Percentiles rank a stretch among this genome's conserved stretches.
These are phyloP conservation scores for Fusarium veterinarium DNA, from an alignment of 2,329 filamentous ascomycete genomes.

Conservation along the genomic window DNA sequence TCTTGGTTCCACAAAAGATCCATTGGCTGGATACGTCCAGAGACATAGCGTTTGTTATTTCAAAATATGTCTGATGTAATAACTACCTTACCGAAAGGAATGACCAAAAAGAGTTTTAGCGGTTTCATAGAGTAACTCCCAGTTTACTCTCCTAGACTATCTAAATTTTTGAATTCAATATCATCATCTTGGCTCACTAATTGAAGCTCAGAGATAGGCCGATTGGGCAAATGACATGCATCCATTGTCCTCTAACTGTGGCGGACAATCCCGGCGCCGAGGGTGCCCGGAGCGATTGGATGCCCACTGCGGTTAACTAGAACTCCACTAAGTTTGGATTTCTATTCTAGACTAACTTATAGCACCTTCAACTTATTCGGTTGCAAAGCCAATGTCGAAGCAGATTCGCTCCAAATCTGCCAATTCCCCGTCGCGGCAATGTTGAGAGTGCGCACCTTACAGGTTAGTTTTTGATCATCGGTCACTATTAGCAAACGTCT, in stretches of 20 bases:
- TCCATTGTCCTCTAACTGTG: conserved; percentile 6
- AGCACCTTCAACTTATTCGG: conserved; percentile 17
- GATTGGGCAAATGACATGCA: not conserved
- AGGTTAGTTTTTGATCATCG: conserved; percentile 47
- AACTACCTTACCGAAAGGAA: not conserved
- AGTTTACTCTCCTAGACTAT: accelerated
- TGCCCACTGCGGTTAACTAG: conserved; percentile 31
- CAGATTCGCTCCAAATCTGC: conserved; percentile 29
- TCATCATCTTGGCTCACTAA: not conserved
- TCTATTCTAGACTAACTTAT: conserved; percentile 8
- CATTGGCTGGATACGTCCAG: not conserved
- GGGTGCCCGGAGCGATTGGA: not conserved
- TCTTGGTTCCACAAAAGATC: conserved; percentile 33
- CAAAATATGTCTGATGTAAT: not conserved
- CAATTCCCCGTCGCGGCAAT: conserved; percentile 49
- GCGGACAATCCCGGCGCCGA: conserved; percentile 42
- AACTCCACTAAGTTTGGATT: conserved; percentile 34
- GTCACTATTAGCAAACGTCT: conserved; percentile 1
- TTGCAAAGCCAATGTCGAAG: conserved; percentile 39
- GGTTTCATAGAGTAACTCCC: not conserved
- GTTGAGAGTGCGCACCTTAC: conserved; percentile 57
- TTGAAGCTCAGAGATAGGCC: not conserved
- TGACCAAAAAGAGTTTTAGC: not conserved
- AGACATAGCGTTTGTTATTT: not conserved
- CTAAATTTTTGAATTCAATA: conserved; percentile 1